Conservation (phyloP, 2,329 filamentous ascomycete species). For the Cladosporium sp. region DNA sequence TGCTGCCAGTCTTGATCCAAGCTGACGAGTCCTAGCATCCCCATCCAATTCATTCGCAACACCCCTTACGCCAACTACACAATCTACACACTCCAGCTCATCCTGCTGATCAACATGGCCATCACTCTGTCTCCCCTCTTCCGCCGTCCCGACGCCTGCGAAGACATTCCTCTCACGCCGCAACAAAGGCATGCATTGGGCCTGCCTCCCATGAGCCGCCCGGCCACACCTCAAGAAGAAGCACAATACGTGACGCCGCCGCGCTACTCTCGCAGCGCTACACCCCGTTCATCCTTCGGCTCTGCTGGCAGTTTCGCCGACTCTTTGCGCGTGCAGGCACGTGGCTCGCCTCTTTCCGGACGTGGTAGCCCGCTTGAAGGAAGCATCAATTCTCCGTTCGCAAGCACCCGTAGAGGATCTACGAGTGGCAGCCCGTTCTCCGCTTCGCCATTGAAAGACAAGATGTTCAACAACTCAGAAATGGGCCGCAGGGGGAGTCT, state of each 20-base stretch:
- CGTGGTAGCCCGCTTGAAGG: constrained; percentile 33
- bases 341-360: constrained; percentile 56
- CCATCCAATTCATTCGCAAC: constrained; percentile 3
- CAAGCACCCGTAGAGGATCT: constrained; percentile 1
- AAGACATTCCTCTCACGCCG: constrained; percentile 88
- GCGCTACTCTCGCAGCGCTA: constrained; percentile 73
- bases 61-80: constrained; percentile 36
- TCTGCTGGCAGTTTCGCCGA: constrained; percentile 45
- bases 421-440: constrained; percentile 16
- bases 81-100: constrained; percentile 49
- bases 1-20: background rate
- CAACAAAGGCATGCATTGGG: constrained; percentile 81
- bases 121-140: constrained; percentile 69
- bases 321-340: constrained; percentile 27
- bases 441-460: constrained; percentile 61
- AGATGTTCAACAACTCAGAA: constrained; percentile 51
- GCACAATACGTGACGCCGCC: constrained; percentile 81
- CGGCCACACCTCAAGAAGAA: constrained; percentile 62
- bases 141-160: constrained; percentile 68
- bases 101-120: constrained; percentile 60
- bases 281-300: constrained; percentile 48
- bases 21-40: constrained; percentile 4
- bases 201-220: constrained; percentile 62
- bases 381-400: constrained; percentile 1
- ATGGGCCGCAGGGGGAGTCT: constrained; percentile 46